Evolutionary conservation across 306 rosid species (phyloP).

Genomic region (Boehmeria nivea): DNA sequence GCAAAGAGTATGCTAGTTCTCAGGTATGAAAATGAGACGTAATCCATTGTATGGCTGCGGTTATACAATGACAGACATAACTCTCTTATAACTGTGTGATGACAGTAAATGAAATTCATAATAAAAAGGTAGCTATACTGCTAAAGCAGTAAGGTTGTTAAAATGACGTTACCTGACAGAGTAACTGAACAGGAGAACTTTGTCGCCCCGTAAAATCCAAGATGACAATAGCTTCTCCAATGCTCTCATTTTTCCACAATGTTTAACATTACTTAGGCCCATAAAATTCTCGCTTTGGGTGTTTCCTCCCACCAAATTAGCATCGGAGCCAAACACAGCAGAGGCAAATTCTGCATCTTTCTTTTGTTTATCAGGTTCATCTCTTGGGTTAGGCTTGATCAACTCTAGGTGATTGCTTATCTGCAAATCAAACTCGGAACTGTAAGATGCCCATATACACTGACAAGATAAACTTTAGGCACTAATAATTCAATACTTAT

Average conservation of each 20-base stretch:
- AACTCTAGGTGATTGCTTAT: slow-evolving; percentile 92
- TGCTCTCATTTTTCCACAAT: slow-evolving; percentile 94
- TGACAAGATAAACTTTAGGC: background rate
- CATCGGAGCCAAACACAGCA: slow-evolving; percentile 80
- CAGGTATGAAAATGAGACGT: background rate
- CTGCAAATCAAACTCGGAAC: slow-evolving; percentile 24
- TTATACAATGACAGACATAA: too few species aligned
- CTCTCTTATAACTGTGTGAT: too few species aligned
- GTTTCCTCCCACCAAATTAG: slow-evolving; percentile 79
- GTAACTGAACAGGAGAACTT: slow-evolving; percentile 90
- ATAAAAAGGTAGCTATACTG: too few species aligned
- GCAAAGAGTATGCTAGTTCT: slow-evolving; percentile 7
- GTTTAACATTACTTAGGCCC: slow-evolving; percentile 82
- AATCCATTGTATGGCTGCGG: too few species aligned
- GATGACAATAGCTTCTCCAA: slow-evolving; percentile 68
- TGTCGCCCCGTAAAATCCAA: slow-evolving; percentile 79
- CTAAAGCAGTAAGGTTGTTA: background rate
- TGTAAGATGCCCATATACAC: slow-evolving; percentile 15
- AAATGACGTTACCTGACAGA: slow-evolving; percentile 69
- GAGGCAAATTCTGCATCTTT: slow-evolving; percentile 85
- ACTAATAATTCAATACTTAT: background rate
- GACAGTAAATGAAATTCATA: too few species aligned
- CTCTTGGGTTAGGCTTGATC: slow-evolving; percentile 83
- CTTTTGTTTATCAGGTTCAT: slow-evolving; percentile 71
- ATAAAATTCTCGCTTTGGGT: slow-evolving; percentile 71